phyloP scores from a whole-genome alignment of 108 stramenopile genomes.

The Nannochloropsis salina region DNA sequence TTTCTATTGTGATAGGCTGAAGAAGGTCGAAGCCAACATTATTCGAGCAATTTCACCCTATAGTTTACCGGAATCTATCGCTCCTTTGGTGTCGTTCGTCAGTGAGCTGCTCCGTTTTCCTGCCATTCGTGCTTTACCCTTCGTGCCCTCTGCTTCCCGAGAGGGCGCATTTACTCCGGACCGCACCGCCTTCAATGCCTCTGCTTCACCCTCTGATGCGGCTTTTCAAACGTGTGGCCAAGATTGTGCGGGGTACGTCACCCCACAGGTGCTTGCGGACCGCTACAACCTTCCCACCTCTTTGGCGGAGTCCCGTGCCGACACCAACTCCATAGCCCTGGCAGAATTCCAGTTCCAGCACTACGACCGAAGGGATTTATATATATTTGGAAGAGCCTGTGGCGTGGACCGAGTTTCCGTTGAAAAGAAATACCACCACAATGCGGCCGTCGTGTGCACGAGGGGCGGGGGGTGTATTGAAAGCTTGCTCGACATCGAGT shows the following conservation, averaged over 20 bases:
- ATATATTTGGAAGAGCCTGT: slow-evolving; percentile 33
- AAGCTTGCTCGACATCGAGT: slow-evolving; percentile 47
- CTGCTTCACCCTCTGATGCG: neutral
- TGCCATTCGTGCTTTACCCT: neutral
- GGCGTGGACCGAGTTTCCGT: slow-evolving; percentile 23
- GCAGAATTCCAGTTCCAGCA: slow-evolving; percentile 52
- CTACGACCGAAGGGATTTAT: slow-evolving; percentile 38
- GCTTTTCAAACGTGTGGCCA: slow-evolving; percentile 31
- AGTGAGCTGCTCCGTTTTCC: neutral
- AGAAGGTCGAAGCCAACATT: neutral
- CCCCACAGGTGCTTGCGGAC: slow-evolving; percentile 31
- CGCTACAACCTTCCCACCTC: slow-evolving; percentile 27
- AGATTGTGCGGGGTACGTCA: slow-evolving; percentile 29
- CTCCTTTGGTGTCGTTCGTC: neutral
- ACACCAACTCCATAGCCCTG: slow-evolving; percentile 30
- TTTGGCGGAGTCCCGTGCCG: neutral
- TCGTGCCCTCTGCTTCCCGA: neutral
- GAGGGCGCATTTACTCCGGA: too few relatives aligned
- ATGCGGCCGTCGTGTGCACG: slow-evolving; percentile 27
- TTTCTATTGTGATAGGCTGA: too few relatives aligned
- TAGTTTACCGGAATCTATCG: neutral
- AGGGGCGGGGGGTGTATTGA: slow-evolving; percentile 37
- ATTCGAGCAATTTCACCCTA: slow-evolving; percentile 20
- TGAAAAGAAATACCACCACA: slow-evolving; percentile 25
- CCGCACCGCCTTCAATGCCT: neutral